Percentiles rank a stretch among this genome's conserved stretches.
These are phyloP conservation scores for Conticribra weissflogii DNA, from an alignment of 108 stramenopile species.

Conservation along the genomic window DNA sequence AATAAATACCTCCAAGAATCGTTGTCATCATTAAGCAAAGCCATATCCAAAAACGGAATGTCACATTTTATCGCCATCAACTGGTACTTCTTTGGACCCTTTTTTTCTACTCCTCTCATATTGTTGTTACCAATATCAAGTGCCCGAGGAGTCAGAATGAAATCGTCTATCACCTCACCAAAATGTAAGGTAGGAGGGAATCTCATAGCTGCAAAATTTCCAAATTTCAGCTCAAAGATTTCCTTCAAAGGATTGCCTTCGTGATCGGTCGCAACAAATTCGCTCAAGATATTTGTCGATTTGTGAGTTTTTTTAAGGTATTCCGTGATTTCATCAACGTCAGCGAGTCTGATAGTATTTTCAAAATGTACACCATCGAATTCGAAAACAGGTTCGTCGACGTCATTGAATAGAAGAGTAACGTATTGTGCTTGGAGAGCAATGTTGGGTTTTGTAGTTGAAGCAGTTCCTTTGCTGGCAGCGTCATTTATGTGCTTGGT, in stretches of 20 bases:
- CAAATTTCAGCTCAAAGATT: slow-evolving; percentile 43
- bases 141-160: slow-evolving; percentile 37
- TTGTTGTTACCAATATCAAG: slow-evolving; percentile 41
- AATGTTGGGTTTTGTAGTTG: slow-evolving; percentile 33
- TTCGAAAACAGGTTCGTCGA: slow-evolving; percentile 27
- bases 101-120: slow-evolving; percentile 15
- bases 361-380: slow-evolving; percentile 25
- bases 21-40: slow-evolving; percentile 35
- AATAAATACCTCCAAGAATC: not conserved
- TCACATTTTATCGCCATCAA: slow-evolving; percentile 43
- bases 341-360: slow-evolving; percentile 29
- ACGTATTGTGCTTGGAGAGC: slow-evolving; percentile 21
- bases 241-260: slow-evolving; percentile 49
- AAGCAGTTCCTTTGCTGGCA: slow-evolving; percentile 3
- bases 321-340: slow-evolving; percentile 33
- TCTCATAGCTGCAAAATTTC: slow-evolving; percentile 19
- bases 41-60: slow-evolving; percentile 36
- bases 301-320: slow-evolving; percentile 19
- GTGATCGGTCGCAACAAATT: slow-evolving; percentile 33
- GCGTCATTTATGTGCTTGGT: slow-evolving; percentile 19
- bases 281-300: not conserved
- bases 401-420: slow-evolving; percentile 31
- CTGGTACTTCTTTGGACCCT: slow-evolving; percentile 33
- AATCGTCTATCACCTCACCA: slow-evolving; percentile 49
- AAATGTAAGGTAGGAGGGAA: slow-evolving; percentile 43